phyloP scores from a whole-genome alignment of 805 yeast species.

The Candida sonorensis region DNA sequence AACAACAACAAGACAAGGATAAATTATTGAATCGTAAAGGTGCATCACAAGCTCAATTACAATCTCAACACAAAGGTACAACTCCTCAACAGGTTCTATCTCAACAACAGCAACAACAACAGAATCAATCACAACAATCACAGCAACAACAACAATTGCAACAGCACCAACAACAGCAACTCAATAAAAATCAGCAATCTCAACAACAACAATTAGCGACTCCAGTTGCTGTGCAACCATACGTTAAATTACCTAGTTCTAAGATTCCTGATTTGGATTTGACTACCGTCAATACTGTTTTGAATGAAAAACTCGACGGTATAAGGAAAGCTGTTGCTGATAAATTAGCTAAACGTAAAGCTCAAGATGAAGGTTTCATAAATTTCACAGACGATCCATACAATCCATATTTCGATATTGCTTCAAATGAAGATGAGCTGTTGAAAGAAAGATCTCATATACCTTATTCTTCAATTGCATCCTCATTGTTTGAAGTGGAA shows the following conservation, averaged over 20 bases:
- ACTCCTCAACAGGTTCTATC: constrained; percentile 1
- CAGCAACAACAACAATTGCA: constrained; percentile 22
- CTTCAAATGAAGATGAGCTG: constrained; percentile 38
- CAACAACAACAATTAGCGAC: too few species aligned
- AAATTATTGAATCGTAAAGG: constrained; percentile 1
- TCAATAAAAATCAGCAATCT: too few species aligned
- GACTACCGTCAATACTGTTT: constrained; percentile 69
- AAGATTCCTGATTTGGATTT: constrained; percentile 90
- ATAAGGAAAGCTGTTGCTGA: constrained; percentile 82
- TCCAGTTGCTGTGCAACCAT: constrained; percentile 56
- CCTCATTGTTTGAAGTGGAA: constrained; percentile 59
- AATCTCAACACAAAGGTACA: constrained; percentile 1
- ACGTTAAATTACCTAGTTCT: constrained; percentile 82
- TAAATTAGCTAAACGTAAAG: constrained; percentile 64
- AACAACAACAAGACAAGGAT: constrained; percentile 13
- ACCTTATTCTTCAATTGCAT: constrained; percentile 75
- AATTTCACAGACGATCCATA: constrained; percentile 84
- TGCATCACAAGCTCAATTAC: not conserved
- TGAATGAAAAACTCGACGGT: constrained; percentile 68
- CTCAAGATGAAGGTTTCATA: constrained; percentile 67
- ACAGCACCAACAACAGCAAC: constrained; percentile 10
- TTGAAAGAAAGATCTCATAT: constrained; percentile 54
- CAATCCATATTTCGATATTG: constrained; percentile 71
- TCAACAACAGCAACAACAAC: constrained; percentile 2
- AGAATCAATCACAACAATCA: constrained; percentile 4